Evolutionary conservation across 2,329 filamentous ascomycete species (phyloP).

Genomic region (Colletotrichum spaethianum): DNA sequence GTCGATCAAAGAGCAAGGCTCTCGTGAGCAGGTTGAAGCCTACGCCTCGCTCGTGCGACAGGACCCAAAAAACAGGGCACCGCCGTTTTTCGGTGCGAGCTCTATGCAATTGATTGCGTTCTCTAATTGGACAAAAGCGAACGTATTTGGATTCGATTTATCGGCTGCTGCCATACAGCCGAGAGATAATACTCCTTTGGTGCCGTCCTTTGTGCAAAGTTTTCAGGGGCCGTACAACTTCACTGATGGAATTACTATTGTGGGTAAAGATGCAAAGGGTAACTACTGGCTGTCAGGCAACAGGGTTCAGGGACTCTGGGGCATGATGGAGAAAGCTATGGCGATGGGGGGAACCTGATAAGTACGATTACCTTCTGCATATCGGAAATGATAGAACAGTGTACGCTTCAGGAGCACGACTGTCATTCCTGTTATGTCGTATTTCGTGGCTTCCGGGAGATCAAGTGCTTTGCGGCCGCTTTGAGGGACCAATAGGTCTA

Average conservation of each 20-base stretch:
- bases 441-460: too few species aligned
- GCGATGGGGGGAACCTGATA: too few species aligned
- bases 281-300: background rate
- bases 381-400: too few species aligned
- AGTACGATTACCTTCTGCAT: too few species aligned
- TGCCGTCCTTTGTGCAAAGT: background rate
- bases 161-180: background rate
- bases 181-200: background rate
- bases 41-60: background rate
- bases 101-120: conserved; percentile 50
- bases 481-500: too few species aligned
- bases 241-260: background rate
- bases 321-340: background rate
- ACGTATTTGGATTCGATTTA: background rate
- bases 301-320: background rate
- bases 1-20: background rate
- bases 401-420: too few species aligned
- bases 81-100: conserved; percentile 50
- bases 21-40: conserved; percentile 10
- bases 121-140: background rate
- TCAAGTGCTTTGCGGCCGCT: too few species aligned
- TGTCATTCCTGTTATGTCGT: too few species aligned
- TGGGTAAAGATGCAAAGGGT: background rate
- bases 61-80: conserved; percentile 43
- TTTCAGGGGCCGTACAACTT: background rate